phyloP scores from a whole-genome alignment of 1,284 basidiomycete genomes.

The Cryptococcus sp. region DNA sequence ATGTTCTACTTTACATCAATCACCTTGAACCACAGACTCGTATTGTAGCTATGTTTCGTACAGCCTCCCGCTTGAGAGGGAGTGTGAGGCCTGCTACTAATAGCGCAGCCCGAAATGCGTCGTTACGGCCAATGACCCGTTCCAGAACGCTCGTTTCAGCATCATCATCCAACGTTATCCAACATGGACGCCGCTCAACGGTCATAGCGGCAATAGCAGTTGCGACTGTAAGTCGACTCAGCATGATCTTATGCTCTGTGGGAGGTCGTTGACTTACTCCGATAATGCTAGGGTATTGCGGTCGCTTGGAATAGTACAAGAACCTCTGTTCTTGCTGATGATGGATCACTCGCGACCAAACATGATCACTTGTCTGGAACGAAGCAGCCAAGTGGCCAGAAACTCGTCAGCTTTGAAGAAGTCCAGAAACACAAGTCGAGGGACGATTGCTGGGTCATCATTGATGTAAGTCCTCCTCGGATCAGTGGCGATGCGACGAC shows the following conservation, averaged over 20 bases:
- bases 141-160: too few relatives aligned
- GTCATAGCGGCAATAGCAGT: background rate
- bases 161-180: background rate
- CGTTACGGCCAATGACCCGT: too few relatives aligned
- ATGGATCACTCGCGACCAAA: conserved; percentile 5
- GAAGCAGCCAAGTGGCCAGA: conserved; percentile 42
- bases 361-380: conserved; percentile 20
- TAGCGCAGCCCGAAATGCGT: too few relatives aligned
- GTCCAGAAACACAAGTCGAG: conserved; percentile 59
- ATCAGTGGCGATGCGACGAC: too few relatives aligned
- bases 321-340: conserved; percentile 15
- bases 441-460: conserved; percentile 79
- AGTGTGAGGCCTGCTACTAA: too few relatives aligned
- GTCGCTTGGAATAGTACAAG: conserved; percentile 7
- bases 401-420: conserved; percentile 57
- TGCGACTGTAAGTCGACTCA: background rate
- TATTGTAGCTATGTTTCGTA: too few relatives aligned
- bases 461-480: conserved; percentile 55
- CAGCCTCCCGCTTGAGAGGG: too few relatives aligned
- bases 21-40: too few relatives aligned
- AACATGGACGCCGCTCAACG: background rate
- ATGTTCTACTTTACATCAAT: too few relatives aligned
- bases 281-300: conserved; percentile 6
- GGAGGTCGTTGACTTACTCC: too few relatives aligned
- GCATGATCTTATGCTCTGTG: background rate